Evolutionary conservation across 306 rosid species (phyloP).

Genomic region (Echinosophora koreensis): DNA sequence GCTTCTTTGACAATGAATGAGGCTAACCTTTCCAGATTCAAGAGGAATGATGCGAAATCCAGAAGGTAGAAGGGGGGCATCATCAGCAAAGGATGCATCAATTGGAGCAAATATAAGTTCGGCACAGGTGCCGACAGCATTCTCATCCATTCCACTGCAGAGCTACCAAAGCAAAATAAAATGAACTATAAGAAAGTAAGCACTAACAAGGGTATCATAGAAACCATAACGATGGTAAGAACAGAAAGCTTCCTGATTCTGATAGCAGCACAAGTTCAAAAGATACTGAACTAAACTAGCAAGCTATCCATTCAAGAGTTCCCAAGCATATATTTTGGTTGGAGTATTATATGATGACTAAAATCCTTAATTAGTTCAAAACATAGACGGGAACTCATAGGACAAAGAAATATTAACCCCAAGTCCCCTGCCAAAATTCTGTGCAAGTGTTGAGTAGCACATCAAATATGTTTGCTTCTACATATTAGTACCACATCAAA

Average conservation of each 20-base stretch:
- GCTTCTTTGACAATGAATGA: constrained; percentile 15
- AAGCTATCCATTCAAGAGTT: constrained; percentile 27
- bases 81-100: constrained; percentile 99
- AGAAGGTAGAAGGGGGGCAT: constrained; percentile 97
- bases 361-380: constrained; percentile 34
- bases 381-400: background rate
- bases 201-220: constrained; percentile 2
- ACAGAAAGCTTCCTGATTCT: constrained; percentile 16
- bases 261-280: background rate
- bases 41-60: constrained; percentile 99
- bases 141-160: constrained; percentile 99
- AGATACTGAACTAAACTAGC: constrained; percentile 12
- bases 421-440: background rate
- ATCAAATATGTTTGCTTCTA: constrained; percentile 11
- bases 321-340: background rate
- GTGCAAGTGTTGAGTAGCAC: constrained; percentile 6
- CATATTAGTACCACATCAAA: background rate
- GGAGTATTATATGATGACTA: constrained; percentile 10
- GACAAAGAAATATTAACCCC: constrained; percentile 13
- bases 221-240: background rate
- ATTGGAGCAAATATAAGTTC: constrained; percentile 99
- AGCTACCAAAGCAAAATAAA: constrained; percentile 63
- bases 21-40: constrained; percentile 92
- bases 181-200: constrained; percentile 40
- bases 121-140: constrained; percentile 94